Evolutionary conservation across 177 flowering plant species (phyloP), one percentile per base, ranked within the genome.

Genomic region (Telopea speciosissima): DNA sequence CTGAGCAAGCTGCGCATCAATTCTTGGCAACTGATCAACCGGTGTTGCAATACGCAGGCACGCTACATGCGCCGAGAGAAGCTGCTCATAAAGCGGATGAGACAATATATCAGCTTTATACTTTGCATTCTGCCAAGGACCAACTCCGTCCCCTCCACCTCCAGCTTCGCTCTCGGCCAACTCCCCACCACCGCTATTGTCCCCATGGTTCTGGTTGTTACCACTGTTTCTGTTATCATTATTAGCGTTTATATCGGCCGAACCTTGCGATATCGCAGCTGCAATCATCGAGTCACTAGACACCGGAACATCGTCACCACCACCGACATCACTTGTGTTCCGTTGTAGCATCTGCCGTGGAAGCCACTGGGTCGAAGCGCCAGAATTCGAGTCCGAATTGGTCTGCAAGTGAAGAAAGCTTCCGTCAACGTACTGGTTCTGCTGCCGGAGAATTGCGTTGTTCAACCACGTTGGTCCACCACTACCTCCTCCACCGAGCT

Each of bases 21-120:
- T 92, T 79, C 90, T 80, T 45, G 93, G 90, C 73, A 90, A 74
- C 85, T 92, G 97, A 78, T 92, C 96, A 14, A 92, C 93, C 28
- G 97, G 97, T 59, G 97, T 92, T 0, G 97, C 97, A 64, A 92
- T 85, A 49, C 96, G 79, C 72, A 92, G 71, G 73, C 97, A 92
- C 33, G 92, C 76, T 1, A 92, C 96, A 70, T 92, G 97, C 3
- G 97, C 92, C 6, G 89, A 82, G n/a, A 92, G 75, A 60, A 92
- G 71, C 84, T 90, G 97, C 56, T 88, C 93, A 77, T 87, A 92
- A 69, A 90, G 60, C 5, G 92, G 97, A 56, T 92, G 97, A 12
- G 75, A 72, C 62, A 89, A 25, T 22, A 92, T 87, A 28, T 88
- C 93, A 22, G 91, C 90, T 72, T 92, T 92, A 72, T 73, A 81